phyloP scores from a whole-genome alignment of 352 stramenopile genomes.

The Phytophthora meadii region DNA sequence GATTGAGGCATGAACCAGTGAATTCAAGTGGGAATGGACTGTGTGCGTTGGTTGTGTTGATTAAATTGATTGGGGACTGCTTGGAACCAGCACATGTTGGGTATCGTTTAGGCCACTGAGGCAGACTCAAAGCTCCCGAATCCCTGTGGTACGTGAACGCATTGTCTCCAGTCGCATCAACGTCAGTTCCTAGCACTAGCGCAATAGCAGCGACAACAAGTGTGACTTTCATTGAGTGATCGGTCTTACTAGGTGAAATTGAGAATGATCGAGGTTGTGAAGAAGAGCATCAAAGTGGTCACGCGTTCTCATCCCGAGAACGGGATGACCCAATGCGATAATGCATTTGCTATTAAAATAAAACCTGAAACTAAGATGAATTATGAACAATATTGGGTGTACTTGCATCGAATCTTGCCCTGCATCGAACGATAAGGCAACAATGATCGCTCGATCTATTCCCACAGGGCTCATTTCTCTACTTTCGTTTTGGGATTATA shows the following conservation, averaged over 20 bases:
- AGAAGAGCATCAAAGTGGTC: neutral
- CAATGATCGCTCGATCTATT: too few relatives aligned
- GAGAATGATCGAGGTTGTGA: neutral
- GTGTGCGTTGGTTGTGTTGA: slow-evolving; percentile 30
- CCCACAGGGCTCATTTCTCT: too few relatives aligned
- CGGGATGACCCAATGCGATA: neutral
- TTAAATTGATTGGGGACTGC: slow-evolving; percentile 41
- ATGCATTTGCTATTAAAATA: neutral
- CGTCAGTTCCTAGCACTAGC: neutral
- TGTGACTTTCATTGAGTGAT: slow-evolving; percentile 10
- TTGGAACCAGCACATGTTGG: slow-evolving; percentile 24
- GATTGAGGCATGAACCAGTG: slow-evolving; percentile 26
- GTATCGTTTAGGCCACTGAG: slow-evolving; percentile 26
- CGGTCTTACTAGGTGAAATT: neutral
- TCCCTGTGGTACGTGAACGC: slow-evolving; percentile 13
- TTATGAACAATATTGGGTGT: too few relatives aligned
- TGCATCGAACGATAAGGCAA: too few relatives aligned
- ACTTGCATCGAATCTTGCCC: too few relatives aligned
- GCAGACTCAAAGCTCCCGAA: slow-evolving; percentile 16
- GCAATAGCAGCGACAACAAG: neutral
- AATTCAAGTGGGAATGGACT: slow-evolving; percentile 37
- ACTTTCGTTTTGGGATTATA: too few relatives aligned
- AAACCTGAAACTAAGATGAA: too few relatives aligned
- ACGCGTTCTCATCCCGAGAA: neutral
- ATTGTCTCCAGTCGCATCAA: neutral